phyloP scores from a whole-genome alignment of 2,329 filamentous ascomycete species.

The Penicillium sp. region DNA sequence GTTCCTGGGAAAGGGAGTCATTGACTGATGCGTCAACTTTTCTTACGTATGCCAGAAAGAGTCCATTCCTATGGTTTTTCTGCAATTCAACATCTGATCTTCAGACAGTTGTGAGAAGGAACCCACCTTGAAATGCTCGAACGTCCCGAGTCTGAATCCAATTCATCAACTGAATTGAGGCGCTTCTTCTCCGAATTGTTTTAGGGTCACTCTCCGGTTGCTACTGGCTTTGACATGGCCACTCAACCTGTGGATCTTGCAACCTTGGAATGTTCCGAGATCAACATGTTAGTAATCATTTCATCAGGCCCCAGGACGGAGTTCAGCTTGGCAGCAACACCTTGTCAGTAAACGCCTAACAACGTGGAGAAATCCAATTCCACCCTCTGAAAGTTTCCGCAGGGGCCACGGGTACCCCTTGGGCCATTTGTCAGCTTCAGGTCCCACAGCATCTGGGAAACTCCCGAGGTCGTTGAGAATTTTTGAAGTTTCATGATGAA shows the following conservation, averaged over 20 bases:
- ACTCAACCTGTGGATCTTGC: background rate
- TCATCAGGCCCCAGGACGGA: background rate
- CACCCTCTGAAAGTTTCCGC: background rate
- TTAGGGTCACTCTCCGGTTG: background rate
- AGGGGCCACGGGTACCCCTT: no score
- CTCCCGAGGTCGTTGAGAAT: background rate
- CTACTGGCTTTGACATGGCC: background rate
- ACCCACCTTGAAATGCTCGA: background rate
- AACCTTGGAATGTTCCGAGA: background rate
- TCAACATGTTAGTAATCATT: background rate
- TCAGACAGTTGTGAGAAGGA: background rate
- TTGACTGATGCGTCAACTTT: background rate
- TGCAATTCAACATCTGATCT: background rate
- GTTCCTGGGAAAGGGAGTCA: background rate
- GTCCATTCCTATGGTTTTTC: background rate
- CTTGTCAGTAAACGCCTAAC: background rate
- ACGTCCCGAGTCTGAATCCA: background rate
- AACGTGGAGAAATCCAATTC: background rate
- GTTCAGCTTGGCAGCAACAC: background rate
- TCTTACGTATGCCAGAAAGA: background rate
- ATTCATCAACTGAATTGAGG: background rate
- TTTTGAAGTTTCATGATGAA: background rate
- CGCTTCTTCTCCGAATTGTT: background rate
- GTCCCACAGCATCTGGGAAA: background rate
- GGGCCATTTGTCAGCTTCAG: background rate